These are phyloP conservation scores for Mycena indigotica DNA, from an alignment of 768 basidiomycete genomes.

Conservation along the genomic window DNA sequence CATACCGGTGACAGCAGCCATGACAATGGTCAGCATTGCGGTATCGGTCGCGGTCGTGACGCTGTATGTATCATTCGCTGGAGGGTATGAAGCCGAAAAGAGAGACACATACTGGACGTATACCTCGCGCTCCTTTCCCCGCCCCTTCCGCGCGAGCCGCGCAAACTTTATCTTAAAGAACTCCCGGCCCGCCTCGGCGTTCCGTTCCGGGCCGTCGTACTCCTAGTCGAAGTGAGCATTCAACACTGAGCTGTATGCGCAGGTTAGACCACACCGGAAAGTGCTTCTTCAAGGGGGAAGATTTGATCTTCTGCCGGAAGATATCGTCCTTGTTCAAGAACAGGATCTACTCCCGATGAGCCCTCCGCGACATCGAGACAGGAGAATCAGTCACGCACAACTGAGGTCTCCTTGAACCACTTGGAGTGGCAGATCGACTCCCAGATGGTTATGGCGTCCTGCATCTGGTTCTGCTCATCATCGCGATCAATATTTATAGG, in stretches of 20 bases:
- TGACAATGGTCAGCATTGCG: conserved; percentile 83
- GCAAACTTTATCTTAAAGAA: conserved; percentile 88
- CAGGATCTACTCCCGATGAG: conserved; percentile 60
- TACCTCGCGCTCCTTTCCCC: conserved; percentile 83
- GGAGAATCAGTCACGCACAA: conserved; percentile 54
- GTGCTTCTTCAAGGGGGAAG: conserved; percentile 82
- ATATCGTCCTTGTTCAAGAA: conserved; percentile 96
- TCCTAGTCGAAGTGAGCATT: conserved; percentile 55
- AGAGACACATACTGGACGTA: conserved; percentile 78
- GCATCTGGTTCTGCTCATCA: conserved; percentile 89
- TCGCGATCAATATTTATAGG: background rate
- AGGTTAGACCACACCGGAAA: conserved; percentile 64
- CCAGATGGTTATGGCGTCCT: conserved; percentile 98
- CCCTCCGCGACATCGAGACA: background rate
- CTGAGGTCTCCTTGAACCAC: conserved; percentile 93
- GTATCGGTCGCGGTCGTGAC: conserved; percentile 91
- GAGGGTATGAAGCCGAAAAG: background rate
- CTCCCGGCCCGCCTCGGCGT: conserved; percentile 75
- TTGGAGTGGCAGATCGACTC: conserved; percentile 97
- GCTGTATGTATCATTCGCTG: conserved; percentile 38
- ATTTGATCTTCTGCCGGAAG: conserved; percentile 78
- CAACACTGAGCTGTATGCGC: conserved; percentile 3
- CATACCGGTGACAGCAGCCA: conserved; percentile 93
- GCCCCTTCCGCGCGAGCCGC: conserved; percentile 66
- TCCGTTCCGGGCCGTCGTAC: conserved; percentile 74